phyloP scores from a whole-genome alignment of 192 early-diverging fungal species.

The Coemansia javaensis region DNA sequence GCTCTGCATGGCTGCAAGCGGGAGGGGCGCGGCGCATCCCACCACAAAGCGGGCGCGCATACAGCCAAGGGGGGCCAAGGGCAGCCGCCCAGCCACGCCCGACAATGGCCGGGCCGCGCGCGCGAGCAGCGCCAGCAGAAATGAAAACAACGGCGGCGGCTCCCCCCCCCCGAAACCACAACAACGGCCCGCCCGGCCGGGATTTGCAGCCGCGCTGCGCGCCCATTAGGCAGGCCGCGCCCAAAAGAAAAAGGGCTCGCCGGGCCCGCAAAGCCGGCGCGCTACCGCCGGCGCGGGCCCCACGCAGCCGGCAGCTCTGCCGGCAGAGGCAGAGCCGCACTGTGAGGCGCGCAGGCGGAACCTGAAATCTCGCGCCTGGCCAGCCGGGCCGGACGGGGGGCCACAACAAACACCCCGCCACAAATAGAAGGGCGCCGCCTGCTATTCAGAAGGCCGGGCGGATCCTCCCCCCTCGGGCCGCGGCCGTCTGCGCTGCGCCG shows the following conservation, averaged over 20 bases:
- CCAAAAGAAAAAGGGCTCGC: too few species aligned
- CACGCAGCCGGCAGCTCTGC: too few species aligned
- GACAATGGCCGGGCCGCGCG: conserved; percentile 10
- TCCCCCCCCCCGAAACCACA: conserved; percentile 4
- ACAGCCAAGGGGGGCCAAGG: not conserved
- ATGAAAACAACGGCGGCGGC: conserved; percentile 10
- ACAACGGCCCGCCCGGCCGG: conserved; percentile 6
- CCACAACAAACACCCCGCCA: conserved; percentile 21
- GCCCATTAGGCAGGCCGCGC: too few species aligned
- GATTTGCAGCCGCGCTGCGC: not conserved
- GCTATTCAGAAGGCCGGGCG: too few species aligned
- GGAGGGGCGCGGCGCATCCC: not conserved
- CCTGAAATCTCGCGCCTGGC: not conserved
- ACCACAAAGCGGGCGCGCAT: conserved; percentile 1
- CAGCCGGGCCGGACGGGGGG: not conserved
- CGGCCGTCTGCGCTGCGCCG: too few species aligned
- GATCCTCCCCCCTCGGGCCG: too few species aligned
- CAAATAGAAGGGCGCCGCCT: conserved; percentile 9
- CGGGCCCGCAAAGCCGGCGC: too few species aligned
- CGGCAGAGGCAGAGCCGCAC: too few species aligned
- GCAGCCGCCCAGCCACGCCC: conserved; percentile 9
- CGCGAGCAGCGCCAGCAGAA: conserved; percentile 7
- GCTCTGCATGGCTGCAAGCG: not conserved
- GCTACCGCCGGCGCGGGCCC: not conserved
- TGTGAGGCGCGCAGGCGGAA: conserved; percentile 3